Percentiles rank a stretch among this genome's conserved stretches.
phyloP scores from a whole-genome alignment of 371 early-diverging fungal genomes.

The Syncephalastrum contaminatum region DNA sequence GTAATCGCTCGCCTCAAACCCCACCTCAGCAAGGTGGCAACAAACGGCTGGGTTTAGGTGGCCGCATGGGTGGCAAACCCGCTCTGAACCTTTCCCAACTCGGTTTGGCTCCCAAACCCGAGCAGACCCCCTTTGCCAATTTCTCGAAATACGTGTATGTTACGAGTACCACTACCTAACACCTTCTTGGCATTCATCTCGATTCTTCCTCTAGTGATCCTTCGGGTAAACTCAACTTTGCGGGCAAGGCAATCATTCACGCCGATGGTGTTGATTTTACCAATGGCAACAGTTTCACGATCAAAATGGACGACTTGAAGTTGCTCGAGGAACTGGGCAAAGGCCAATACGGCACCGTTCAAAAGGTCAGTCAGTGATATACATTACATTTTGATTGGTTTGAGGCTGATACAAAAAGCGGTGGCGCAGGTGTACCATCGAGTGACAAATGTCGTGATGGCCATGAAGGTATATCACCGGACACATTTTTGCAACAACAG shows the following conservation, averaged over 20 bases:
- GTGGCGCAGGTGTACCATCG: slow-evolving; percentile 62
- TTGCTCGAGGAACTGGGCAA: slow-evolving; percentile 81
- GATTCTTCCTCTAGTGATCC: slow-evolving; percentile 65
- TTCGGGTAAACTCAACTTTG: slow-evolving; percentile 87
- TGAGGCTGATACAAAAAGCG: not conserved
- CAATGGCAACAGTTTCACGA: slow-evolving; percentile 83
- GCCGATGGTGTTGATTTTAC: slow-evolving; percentile 90
- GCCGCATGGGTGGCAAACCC: slow-evolving; percentile 28
- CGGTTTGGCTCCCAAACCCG: slow-evolving; percentile 31
- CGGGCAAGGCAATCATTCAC: slow-evolving; percentile 89
- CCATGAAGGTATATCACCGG: slow-evolving; percentile 68
- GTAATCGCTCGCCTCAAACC: slow-evolving; percentile 12
- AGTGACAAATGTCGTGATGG: slow-evolving; percentile 92
- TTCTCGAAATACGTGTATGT: slow-evolving; percentile 74
- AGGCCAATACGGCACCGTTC: slow-evolving; percentile 93
- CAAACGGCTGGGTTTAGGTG: slow-evolving; percentile 8
- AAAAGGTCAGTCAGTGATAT: slow-evolving; percentile 65
- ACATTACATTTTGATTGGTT: too few relatives aligned
- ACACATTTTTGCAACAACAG: not conserved
- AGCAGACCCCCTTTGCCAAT: slow-evolving; percentile 63
- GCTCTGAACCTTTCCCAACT: slow-evolving; percentile 38
- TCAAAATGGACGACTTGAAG: slow-evolving; percentile 85
- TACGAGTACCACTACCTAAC: not conserved
- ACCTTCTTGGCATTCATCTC: not conserved
- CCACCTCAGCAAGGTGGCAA: slow-evolving; percentile 10